phyloP scores from a whole-genome alignment of 2,329 filamentous ascomycete species.

The Ophiostoma perfectum region DNA sequence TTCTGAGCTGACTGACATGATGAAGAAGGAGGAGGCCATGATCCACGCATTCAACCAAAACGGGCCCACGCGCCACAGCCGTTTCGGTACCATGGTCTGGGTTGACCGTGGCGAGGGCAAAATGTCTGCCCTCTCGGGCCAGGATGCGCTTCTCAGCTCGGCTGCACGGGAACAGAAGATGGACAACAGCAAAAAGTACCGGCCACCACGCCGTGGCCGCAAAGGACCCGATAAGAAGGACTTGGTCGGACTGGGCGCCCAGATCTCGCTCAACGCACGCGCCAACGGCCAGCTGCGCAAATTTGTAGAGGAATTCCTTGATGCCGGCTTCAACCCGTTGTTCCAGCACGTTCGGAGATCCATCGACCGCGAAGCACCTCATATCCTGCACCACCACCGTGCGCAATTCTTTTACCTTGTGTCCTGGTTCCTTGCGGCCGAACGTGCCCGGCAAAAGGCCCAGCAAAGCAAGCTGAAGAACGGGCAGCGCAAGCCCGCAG shows the following conservation, averaged over 20 bases:
- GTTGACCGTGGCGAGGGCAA: constrained; percentile 81
- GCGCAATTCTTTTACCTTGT: constrained; percentile 89
- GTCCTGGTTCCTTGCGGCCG: constrained; percentile 86
- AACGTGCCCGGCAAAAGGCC: constrained; percentile 62
- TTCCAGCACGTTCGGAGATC: constrained; percentile 82
- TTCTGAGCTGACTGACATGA: constrained; percentile 66
- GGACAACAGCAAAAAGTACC: constrained; percentile 85
- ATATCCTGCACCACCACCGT: constrained; percentile 69
- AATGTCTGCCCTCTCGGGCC: constrained; percentile 79
- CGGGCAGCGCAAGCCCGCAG: constrained; percentile 28
- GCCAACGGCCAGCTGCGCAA: constrained; percentile 71
- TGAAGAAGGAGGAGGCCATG: constrained; percentile 81
- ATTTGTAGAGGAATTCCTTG: constrained; percentile 90
- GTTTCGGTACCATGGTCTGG: constrained; percentile 97
- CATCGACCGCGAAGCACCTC: constrained; percentile 81
- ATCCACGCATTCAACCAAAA: constrained; percentile 68
- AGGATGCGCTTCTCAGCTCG: constrained; percentile 71
- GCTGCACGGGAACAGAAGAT: constrained; percentile 76
- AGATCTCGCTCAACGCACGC: constrained; percentile 61
- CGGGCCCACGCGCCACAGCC: constrained; percentile 80
- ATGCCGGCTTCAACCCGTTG: constrained; percentile 89
- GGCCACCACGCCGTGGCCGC: constrained; percentile 63
- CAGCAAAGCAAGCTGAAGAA: constrained; percentile 42
- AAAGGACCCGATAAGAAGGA: constrained; percentile 64
- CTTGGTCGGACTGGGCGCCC: constrained; percentile 55